Percentiles rank a stretch among this genome's conserved stretches.
Conservation (phyloP, 2,329 filamentous ascomycete genomes). For the Biscogniauxia mediterranea region DNA sequence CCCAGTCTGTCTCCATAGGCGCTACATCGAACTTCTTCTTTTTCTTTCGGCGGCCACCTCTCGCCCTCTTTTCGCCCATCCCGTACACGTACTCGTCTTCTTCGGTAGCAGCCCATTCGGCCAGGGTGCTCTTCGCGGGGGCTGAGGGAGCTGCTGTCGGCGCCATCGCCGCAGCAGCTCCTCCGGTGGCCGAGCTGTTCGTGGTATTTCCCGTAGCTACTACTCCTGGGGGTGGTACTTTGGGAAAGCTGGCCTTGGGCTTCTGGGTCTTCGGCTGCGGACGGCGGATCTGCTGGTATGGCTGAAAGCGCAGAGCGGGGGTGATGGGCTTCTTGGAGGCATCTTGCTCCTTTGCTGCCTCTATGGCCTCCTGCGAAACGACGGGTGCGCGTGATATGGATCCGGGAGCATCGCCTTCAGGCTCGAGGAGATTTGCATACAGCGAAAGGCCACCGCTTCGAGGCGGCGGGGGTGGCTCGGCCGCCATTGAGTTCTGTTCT, state of each 20-base stretch:
- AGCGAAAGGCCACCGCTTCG: slow-evolving; percentile 62
- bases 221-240: slow-evolving; percentile 35
- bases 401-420: slow-evolving; percentile 45
- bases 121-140: slow-evolving; percentile 64
- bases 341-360: slow-evolving; percentile 42
- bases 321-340: slow-evolving; percentile 61
- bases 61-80: slow-evolving; percentile 62
- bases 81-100: slow-evolving; percentile 80
- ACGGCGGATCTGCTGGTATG: slow-evolving; percentile 62
- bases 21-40: slow-evolving; percentile 66
- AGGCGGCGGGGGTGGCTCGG: slow-evolving; percentile 37
- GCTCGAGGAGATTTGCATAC: slow-evolving; percentile 80
- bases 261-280: slow-evolving; percentile 63
- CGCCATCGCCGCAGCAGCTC: slow-evolving; percentile 12
- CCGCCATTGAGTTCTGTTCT: slow-evolving; percentile 21
- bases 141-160: slow-evolving; percentile 33
- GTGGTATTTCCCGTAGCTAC: slow-evolving; percentile 30
- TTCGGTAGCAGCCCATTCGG: slow-evolving; percentile 74
- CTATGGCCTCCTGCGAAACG: slow-evolving; percentile 60
- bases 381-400: slow-evolving; percentile 78
- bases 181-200: slow-evolving; percentile 20
- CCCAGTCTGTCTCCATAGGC: slow-evolving; percentile 71
- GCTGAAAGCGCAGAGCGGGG: slow-evolving; percentile 79
- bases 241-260: slow-evolving; percentile 59
- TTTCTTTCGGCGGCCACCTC: slow-evolving; percentile 75